Percentiles rank a stretch among this genome's conserved stretches.
These are phyloP conservation scores for Pilasporangium apinafurcum DNA, from an alignment of 352 stramenopile species.

Conservation along the genomic window DNA sequence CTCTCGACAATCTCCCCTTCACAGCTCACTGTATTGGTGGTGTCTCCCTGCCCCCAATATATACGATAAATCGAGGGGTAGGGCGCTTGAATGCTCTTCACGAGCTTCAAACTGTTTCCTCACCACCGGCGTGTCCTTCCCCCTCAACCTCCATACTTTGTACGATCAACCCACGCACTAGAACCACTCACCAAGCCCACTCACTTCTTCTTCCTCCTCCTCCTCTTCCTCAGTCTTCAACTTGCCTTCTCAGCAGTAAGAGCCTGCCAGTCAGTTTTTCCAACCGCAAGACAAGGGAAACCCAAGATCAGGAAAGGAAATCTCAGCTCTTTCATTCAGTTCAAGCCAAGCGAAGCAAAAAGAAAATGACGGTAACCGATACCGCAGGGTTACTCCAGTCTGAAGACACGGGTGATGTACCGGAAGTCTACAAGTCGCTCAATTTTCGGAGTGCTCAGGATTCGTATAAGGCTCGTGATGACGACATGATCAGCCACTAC, in stretches of 20 bases:
- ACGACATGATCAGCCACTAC: slow-evolving; percentile 43
- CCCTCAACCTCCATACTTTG: not conserved
- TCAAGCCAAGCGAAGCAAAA: not conserved
- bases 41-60: no score
- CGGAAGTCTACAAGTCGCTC: slow-evolving; percentile 57
- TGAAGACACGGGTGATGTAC: slow-evolving; percentile 37
- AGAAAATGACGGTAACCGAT: slow-evolving; percentile 15
- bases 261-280: not conserved
- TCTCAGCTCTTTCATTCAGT: no score
- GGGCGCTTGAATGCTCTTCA: no score
- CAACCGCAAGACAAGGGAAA: not conserved
- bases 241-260: slow-evolving; percentile 1
- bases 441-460: slow-evolving; percentile 74
- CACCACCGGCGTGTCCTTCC: no score
- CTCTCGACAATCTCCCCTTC: no score
- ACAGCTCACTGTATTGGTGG: no score
- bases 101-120: no score
- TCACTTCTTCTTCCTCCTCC: no score
- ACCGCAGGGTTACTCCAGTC: slow-evolving; percentile 20
- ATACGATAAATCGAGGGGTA: no score
- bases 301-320: no score
- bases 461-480: slow-evolving; percentile 47
- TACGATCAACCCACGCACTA: no score
- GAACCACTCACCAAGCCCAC: not conserved
- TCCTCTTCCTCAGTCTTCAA: slow-evolving; percentile 4